Evolutionary conservation across 176 grass and related monocot species (phyloP).

Genomic region (Pontederia crassipes): DNA sequence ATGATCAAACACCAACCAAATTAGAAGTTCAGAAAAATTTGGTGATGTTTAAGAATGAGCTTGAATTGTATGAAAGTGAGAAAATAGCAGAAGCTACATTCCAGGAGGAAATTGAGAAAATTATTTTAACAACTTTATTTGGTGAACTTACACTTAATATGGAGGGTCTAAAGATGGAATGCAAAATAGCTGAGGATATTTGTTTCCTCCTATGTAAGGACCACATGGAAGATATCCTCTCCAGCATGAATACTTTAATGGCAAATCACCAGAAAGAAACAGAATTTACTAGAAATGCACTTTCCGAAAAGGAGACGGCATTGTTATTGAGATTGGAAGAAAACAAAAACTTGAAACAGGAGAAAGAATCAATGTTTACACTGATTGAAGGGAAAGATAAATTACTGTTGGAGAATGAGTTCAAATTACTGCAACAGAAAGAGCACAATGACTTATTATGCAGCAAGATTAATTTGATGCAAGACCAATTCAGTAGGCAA

Average conservation of each 20-base stretch:
- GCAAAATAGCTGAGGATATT: slow-evolving; percentile 26
- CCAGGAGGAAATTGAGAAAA: slow-evolving; percentile 33
- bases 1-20: neutral
- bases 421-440: slow-evolving; percentile 19
- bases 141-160: slow-evolving; percentile 24
- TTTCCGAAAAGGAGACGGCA: slow-evolving; percentile 13
- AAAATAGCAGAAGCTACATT: slow-evolving; percentile 15
- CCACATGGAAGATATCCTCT: slow-evolving; percentile 24
- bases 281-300: slow-evolving; percentile 1
- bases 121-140: slow-evolving; percentile 27
- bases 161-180: slow-evolving; percentile 29
- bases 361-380: slow-evolving; percentile 24
- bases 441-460: slow-evolving; percentile 20
- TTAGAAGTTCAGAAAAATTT: slow-evolving; percentile 15
- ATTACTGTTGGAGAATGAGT: slow-evolving; percentile 27
- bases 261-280: slow-evolving; percentile 20
- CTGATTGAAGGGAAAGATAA: slow-evolving; percentile 31
- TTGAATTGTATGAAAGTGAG: slow-evolving; percentile 30
- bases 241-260: slow-evolving; percentile 27
- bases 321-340: slow-evolving; percentile 27
- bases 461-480: slow-evolving; percentile 32
- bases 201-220: slow-evolving; percentile 33
- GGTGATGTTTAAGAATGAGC: slow-evolving; percentile 8
- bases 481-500: slow-evolving; percentile 32
- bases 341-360: slow-evolving; percentile 35